Evolutionary conservation across 805 yeast species (phyloP).

Genomic region (Saccharomyces kudriavzevii): DNA sequence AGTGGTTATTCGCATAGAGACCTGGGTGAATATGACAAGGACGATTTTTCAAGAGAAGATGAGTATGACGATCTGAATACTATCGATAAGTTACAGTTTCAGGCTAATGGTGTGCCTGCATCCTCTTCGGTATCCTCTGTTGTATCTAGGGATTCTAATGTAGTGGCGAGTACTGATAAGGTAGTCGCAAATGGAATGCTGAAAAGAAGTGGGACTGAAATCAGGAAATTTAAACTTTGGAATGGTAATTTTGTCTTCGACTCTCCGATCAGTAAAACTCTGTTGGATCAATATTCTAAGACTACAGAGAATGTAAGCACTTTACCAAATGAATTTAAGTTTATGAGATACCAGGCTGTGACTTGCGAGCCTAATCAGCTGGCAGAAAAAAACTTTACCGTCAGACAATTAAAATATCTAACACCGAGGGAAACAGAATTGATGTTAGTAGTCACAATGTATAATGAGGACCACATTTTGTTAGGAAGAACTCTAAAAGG

Average conservation of each 20-base stretch:
- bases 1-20: constrained; percentile 12
- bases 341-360: constrained; percentile 89
- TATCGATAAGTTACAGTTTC: constrained; percentile 6
- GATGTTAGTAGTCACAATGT: constrained; percentile 79
- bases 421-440: constrained; percentile 80
- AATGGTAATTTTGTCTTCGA: constrained; percentile 79
- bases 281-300: constrained; percentile 43
- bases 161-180: constrained; percentile 2
- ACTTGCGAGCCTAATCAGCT: constrained; percentile 85
- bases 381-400: constrained; percentile 52
- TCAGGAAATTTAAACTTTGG: constrained; percentile 29
- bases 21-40: constrained; percentile 20
- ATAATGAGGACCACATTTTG: constrained; percentile 77
- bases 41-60: not conserved
- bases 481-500: constrained; percentile 85
- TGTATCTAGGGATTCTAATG: constrained; percentile 1
- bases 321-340: constrained; percentile 51
- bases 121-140: constrained; percentile 9
- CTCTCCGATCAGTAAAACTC: constrained; percentile 74
- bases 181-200: constrained; percentile 4
- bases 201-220: constrained; percentile 19
- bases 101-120: constrained; percentile 7
- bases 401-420: constrained; percentile 72
- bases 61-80: constrained; percentile 15
- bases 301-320: constrained; percentile 42